These are phyloP conservation scores for Corymbia maculata DNA, from an alignment of 345 rosid species.

Conservation along the genomic window DNA sequence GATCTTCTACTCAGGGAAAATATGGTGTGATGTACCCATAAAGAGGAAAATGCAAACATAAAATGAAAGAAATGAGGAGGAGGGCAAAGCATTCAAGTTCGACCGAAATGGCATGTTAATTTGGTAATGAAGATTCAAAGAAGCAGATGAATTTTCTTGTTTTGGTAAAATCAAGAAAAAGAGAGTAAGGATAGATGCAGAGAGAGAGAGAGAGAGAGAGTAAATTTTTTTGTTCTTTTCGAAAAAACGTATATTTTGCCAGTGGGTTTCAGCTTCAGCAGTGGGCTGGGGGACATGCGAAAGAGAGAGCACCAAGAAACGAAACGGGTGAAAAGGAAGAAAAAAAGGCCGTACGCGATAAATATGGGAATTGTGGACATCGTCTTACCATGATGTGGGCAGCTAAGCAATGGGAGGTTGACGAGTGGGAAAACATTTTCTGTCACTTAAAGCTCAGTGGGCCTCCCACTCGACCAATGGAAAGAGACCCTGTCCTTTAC, in stretches of 20 bases:
- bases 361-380: not conserved
- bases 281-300: not conserved
- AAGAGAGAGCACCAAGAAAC: not conserved
- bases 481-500: too few species aligned
- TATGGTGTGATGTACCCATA: not conserved
- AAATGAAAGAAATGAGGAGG: not conserved
- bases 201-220: not conserved
- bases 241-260: not conserved
- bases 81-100: not conserved
- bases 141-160: not conserved
- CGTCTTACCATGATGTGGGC: not conserved
- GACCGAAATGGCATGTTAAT: not conserved
- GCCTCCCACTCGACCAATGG: not conserved
- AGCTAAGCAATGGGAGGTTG: not conserved
- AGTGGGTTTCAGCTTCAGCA: not conserved
- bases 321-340: not conserved
- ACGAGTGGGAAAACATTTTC: not conserved
- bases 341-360: not conserved
- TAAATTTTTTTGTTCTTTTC: too few species aligned
- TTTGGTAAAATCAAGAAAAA: not conserved
- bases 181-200: not conserved
- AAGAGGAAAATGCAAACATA: not conserved
- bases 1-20: not conserved
- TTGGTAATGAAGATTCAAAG: not conserved
- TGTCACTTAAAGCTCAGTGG: not conserved